A percentile compares a stretch with the other conserved stretches of the same genome.
Evolutionary conservation across 139 green algal genomes (phyloP).

Genomic region (Tetradesmus lagerheimii): DNA sequence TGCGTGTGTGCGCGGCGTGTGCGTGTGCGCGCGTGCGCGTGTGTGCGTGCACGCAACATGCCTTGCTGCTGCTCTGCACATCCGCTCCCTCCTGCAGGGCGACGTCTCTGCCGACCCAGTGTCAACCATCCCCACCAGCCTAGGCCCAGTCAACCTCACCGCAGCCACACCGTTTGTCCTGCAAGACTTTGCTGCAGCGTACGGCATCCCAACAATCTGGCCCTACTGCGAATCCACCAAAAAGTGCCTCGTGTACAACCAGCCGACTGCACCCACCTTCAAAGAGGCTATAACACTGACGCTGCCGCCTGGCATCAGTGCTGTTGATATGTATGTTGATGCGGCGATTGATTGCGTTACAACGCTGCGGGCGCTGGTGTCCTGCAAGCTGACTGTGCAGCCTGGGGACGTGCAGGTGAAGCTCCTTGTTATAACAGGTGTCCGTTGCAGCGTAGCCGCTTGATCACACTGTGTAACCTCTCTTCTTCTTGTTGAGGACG

Average conservation of each 20-base stretch:
- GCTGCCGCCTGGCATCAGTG: constrained; percentile 1
- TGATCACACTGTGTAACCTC: no score
- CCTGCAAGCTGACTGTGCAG: constrained; percentile 11
- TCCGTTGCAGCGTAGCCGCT: no score
- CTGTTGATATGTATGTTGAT: constrained; percentile 40
- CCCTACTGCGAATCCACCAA: constrained; percentile 30
- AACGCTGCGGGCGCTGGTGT: constrained; percentile 3
- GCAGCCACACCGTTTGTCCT: background rate
- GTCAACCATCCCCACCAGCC: background rate
- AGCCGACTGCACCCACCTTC: background rate
- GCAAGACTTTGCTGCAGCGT: constrained; percentile 16
- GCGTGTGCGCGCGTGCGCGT: no score
- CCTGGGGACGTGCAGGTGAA: constrained; percentile 26
- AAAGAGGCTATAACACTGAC: background rate
- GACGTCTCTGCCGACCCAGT: background rate
- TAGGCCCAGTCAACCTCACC: background rate
- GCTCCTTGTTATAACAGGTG: no score
- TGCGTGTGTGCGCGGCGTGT: no score
- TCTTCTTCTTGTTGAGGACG: no score
- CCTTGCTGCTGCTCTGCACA: background rate
- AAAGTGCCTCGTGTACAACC: constrained; percentile 30
- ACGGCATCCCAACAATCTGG: constrained; percentile 41
- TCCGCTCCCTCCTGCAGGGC: background rate
- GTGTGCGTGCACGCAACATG: no score
- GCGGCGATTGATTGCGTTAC: constrained; percentile 40